These are phyloP conservation scores for Pythium aquatile DNA, from an alignment of 352 stramenopile species.

Conservation along the genomic window DNA sequence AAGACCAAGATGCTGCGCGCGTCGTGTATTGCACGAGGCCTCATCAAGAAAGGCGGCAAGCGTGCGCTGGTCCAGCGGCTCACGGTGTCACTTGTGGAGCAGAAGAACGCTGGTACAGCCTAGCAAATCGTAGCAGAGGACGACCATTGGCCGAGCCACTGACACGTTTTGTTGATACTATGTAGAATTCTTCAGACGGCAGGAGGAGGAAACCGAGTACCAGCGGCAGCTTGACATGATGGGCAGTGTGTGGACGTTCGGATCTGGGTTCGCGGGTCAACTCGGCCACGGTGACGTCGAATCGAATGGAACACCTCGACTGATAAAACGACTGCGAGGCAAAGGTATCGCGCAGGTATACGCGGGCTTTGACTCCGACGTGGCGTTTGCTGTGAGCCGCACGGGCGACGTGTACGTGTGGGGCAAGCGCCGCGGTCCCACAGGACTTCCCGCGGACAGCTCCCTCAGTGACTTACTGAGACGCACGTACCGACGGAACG, in stretches of 20 bases:
- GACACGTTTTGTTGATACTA: neutral
- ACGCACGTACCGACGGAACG: constrained; percentile 36
- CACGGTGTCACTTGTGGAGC: constrained; percentile 54
- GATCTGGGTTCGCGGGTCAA: constrained; percentile 66
- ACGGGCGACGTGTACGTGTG: constrained; percentile 78
- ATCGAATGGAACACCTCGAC: constrained; percentile 43
- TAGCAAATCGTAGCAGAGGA: too few species aligned
- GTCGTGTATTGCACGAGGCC: constrained; percentile 63
- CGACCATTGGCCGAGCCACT: neutral
- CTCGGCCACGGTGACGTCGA: constrained; percentile 72
- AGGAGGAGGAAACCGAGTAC: constrained; percentile 66
- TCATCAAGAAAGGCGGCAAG: constrained; percentile 70
- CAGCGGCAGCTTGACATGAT: constrained; percentile 77
- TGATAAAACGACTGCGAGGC: constrained; percentile 74
- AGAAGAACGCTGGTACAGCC: constrained; percentile 41
- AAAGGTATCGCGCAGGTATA: constrained; percentile 72
- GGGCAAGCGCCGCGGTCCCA: constrained; percentile 65
- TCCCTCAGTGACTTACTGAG: constrained; percentile 36
- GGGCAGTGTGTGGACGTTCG: constrained; percentile 81
- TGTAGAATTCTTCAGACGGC: constrained; percentile 53
- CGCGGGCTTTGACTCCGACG: constrained; percentile 81
- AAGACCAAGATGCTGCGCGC: constrained; percentile 83
- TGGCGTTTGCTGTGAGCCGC: constrained; percentile 68
- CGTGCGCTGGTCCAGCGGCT: constrained; percentile 51
- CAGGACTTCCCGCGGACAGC: constrained; percentile 38